Conservation (phyloP, 805 yeast species). For the Metschnikowia similis region DNA sequence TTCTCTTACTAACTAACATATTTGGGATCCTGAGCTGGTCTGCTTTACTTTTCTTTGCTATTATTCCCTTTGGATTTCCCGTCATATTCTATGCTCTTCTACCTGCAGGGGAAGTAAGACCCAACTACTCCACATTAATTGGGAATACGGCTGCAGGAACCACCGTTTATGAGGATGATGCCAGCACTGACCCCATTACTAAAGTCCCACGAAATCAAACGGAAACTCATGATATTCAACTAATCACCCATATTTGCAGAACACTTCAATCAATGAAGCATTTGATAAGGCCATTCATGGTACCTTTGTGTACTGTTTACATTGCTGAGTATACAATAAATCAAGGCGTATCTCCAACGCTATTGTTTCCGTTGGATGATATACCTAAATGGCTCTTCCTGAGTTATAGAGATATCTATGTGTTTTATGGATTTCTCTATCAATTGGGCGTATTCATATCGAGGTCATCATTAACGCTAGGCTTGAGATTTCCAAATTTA, state of each 20-base stretch:
- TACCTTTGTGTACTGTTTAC: slow-evolving; percentile 81
- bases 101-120: slow-evolving; percentile 13
- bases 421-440: slow-evolving; percentile 82
- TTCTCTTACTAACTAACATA: slow-evolving; percentile 68
- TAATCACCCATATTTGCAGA: background rate
- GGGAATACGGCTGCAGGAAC: background rate
- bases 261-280: slow-evolving; percentile 31
- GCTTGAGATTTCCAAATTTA: slow-evolving; percentile 53
- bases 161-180: background rate
- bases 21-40: slow-evolving; percentile 49
- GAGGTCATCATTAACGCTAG: slow-evolving; percentile 70
- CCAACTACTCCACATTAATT: slow-evolving; percentile 1
- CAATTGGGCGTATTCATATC: slow-evolving; percentile 92
- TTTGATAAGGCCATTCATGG: slow-evolving; percentile 63
- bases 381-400: slow-evolving; percentile 57
- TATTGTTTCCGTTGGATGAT: slow-evolving; percentile 67
- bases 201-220: background rate
- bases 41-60: slow-evolving; percentile 52
- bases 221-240: background rate
- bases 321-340: slow-evolving; percentile 83
- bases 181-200: background rate
- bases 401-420: slow-evolving; percentile 80
- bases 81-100: slow-evolving; percentile 23
- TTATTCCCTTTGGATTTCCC: slow-evolving; percentile 52
- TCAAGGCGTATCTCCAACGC: slow-evolving; percentile 88